Percentiles rank a stretch among this genome's conserved stretches.
Conservation (phyloP, 2,329 filamentous ascomycete species). For the Daldinia eschscholtzii region DNA sequence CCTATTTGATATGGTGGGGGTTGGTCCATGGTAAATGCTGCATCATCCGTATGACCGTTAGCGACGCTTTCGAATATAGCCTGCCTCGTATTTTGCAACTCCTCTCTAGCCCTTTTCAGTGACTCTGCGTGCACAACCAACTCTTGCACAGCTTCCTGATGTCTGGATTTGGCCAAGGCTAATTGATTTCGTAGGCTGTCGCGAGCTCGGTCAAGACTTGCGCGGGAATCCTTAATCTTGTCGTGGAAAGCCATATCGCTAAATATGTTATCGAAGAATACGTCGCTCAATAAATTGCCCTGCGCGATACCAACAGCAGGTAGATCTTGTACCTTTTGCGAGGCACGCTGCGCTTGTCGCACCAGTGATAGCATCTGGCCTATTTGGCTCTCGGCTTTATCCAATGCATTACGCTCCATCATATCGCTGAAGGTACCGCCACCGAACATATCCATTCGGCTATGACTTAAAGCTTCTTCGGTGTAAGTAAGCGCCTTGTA, state of each 20-base stretch:
- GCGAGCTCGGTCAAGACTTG: constrained; percentile 52
- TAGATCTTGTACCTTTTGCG: constrained; percentile 56
- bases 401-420: constrained; percentile 66
- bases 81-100: constrained; percentile 61
- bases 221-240: constrained; percentile 61
- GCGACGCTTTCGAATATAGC: constrained; percentile 55
- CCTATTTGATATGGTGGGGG: constrained; percentile 39
- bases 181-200: constrained; percentile 52
- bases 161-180: constrained; percentile 40
- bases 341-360: constrained; percentile 57
- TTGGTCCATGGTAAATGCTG: constrained; percentile 14
- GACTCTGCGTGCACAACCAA: constrained; percentile 52
- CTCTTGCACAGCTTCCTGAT: constrained; percentile 47
- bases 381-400: constrained; percentile 60
- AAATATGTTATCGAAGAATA: constrained; percentile 69
- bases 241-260: constrained; percentile 65
- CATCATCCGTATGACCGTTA: constrained; percentile 3
- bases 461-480: constrained; percentile 58
- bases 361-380: constrained; percentile 57
- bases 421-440: constrained; percentile 63
- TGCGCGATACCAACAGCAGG: constrained; percentile 59
- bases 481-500: constrained; percentile 55
- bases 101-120: constrained; percentile 53
- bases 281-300: constrained; percentile 62
- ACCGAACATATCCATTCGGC: constrained; percentile 63